Percentiles rank a stretch among this genome's conserved stretches.
These are phyloP conservation scores for Aspergillus udagawae DNA, from an alignment of 2,329 filamentous ascomycete species.

Conservation along the genomic window DNA sequence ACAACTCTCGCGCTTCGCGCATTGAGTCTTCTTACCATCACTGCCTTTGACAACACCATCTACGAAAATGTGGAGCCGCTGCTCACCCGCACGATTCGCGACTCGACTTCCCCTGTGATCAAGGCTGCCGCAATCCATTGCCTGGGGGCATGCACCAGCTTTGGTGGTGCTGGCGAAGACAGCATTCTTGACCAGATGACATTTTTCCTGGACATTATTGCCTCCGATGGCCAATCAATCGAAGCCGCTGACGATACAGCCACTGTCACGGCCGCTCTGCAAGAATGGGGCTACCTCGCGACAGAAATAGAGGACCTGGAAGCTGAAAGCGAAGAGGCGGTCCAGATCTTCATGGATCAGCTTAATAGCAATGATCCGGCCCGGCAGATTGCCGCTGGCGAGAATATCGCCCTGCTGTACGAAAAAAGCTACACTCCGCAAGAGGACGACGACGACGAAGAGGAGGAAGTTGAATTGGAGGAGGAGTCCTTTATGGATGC, in stretches of 20 bases:
- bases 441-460: constrained; percentile 54
- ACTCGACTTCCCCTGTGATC: constrained; percentile 60
- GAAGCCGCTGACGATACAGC: constrained; percentile 66
- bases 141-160: constrained; percentile 68
- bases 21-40: constrained; percentile 66
- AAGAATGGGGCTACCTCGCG: constrained; percentile 76
- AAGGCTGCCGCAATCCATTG: constrained; percentile 72
- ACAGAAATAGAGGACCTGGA: constrained; percentile 73
- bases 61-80: constrained; percentile 59
- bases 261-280: constrained; percentile 70
- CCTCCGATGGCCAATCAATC: constrained; percentile 71
- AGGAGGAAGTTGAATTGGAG: constrained; percentile 40
- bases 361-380: constrained; percentile 68
- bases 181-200: constrained; percentile 69
- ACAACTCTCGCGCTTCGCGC: constrained; percentile 67
- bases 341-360: constrained; percentile 81
- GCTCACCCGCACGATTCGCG: constrained; percentile 61
- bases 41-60: constrained; percentile 60
- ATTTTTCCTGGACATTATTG: constrained; percentile 71
- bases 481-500: constrained; percentile 34
- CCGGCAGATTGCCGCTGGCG: constrained; percentile 73
- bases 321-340: constrained; percentile 64
- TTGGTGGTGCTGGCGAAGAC: constrained; percentile 67
- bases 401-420: constrained; percentile 77
- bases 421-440: constrained; percentile 64